Evolutionary conservation across 2,329 filamentous ascomycete species (phyloP).

Genomic region (Dendrostoma leiphaemia): DNA sequence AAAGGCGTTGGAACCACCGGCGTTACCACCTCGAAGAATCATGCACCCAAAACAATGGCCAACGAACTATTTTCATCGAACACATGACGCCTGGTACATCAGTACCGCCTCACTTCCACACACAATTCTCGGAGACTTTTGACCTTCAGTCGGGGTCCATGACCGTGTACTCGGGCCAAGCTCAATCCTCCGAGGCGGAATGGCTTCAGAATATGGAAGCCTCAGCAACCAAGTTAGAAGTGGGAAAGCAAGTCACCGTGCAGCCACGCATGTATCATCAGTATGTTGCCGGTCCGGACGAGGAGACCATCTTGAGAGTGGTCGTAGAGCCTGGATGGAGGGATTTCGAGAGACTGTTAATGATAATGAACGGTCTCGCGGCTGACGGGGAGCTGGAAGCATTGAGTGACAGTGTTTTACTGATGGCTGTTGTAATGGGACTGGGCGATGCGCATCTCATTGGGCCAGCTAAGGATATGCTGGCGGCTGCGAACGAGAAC

Average conservation of each 20-base stretch:
- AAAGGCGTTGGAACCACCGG: slow-evolving; percentile 19
- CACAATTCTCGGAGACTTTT: slow-evolving; percentile 19
- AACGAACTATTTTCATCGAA: slow-evolving; percentile 20
- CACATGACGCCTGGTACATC: slow-evolving; percentile 21
- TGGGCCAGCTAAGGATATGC: slow-evolving; percentile 15
- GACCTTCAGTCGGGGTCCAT: slow-evolving; percentile 20
- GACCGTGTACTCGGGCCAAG: slow-evolving; percentile 10
- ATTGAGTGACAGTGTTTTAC: slow-evolving; percentile 13
- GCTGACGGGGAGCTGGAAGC: slow-evolving; percentile 17
- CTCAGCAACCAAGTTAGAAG: background rate
- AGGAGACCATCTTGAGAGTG: slow-evolving; percentile 9
- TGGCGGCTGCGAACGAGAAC: slow-evolving; percentile 9
- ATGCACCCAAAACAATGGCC: slow-evolving; percentile 17
- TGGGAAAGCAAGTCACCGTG: slow-evolving; percentile 2
- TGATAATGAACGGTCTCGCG: slow-evolving; percentile 18
- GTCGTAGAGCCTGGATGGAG: slow-evolving; percentile 15
- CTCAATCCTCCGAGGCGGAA: slow-evolving; percentile 8
- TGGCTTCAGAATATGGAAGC: slow-evolving; percentile 3
- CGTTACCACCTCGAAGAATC: slow-evolving; percentile 21
- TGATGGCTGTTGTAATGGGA: slow-evolving; percentile 18
- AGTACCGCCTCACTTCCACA: slow-evolving; percentile 20
- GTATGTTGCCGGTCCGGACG: slow-evolving; percentile 12
- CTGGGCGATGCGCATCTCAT: slow-evolving; percentile 17
- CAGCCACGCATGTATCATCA: slow-evolving; percentile 16
- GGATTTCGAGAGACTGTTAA: slow-evolving; percentile 21